Conservation (phyloP, 2,329 filamentous ascomycete species). For the Colletotrichum cordylinicola region DNA sequence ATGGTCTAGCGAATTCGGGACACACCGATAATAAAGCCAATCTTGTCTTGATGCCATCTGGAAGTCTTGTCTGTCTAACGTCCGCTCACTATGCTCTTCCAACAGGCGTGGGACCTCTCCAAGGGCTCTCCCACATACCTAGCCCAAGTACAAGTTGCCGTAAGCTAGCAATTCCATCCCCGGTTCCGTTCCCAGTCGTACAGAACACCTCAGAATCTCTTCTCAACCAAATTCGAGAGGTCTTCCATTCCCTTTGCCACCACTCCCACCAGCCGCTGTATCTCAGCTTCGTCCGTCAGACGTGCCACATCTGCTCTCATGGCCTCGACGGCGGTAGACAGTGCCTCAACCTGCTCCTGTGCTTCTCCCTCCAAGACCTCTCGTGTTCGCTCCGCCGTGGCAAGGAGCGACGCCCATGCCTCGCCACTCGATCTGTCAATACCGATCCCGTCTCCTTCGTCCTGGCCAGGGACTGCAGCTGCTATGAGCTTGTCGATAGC, state of each 20-base stretch:
- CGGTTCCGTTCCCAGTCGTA: not conserved
- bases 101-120: not conserved
- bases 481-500: not conserved
- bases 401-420: not conserved
- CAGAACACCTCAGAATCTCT: not conserved
- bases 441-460: not conserved
- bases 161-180: not conserved
- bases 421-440: fast-evolving
- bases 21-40: not conserved
- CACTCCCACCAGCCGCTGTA: not conserved
- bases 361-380: not conserved
- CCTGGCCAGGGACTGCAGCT: not conserved
- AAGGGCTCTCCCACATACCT: too few species aligned
- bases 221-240: not conserved
- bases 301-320: not conserved
- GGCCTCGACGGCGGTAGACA: not conserved
- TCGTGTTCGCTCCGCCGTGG: not conserved
- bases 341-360: not conserved
- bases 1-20: not conserved
- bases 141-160: not conserved
- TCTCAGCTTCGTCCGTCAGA: not conserved
- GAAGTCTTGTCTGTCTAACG: not conserved
- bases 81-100: not conserved
- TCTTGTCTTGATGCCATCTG: not conserved
- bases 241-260: not conserved